phyloP scores from a whole-genome alignment of 2,329 filamentous ascomycete species.

The Colletotrichum shisoi region DNA sequence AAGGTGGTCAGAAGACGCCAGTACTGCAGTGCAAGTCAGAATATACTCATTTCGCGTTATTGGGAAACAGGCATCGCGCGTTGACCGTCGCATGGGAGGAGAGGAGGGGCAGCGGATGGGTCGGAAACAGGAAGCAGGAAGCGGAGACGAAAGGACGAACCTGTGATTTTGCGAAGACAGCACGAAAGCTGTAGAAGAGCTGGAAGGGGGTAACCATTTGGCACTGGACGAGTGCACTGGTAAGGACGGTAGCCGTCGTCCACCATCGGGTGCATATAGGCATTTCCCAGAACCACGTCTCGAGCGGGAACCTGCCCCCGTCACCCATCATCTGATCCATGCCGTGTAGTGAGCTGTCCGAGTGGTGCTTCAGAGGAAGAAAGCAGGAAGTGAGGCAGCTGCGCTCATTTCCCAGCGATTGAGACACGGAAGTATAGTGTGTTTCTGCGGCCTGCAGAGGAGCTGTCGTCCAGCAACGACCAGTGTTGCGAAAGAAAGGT shows the following conservation, averaged over 20 bases:
- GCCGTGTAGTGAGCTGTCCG: conserved; percentile 4
- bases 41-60: conserved; percentile 7
- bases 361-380: conserved; percentile 17
- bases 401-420: conserved; percentile 19
- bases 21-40: conserved; percentile 66
- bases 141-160: conserved; percentile 57
- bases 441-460: not conserved
- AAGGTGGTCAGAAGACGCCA: conserved; percentile 97
- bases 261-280: conserved; percentile 95
- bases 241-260: conserved; percentile 90
- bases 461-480: not conserved
- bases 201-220: conserved; percentile 92
- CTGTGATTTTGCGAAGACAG: conserved; percentile 91
- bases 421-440: not conserved
- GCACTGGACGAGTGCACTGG: conserved; percentile 90
- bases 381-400: not conserved
- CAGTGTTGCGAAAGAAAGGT: not conserved
- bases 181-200: conserved; percentile 93
- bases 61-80: not conserved
- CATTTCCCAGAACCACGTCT: conserved; percentile 99
- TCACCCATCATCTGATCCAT: conserved; percentile 69
- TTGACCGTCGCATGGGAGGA: conserved; percentile 1
- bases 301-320: conserved; percentile 76
- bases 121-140: not conserved
- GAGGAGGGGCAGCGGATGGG: conserved; percentile 14